Percentiles rank a stretch among this genome's conserved stretches.
These are phyloP conservation scores for Cardamine resedifolia DNA, from an alignment of 345 rosid genomes.

Conservation along the genomic window DNA sequence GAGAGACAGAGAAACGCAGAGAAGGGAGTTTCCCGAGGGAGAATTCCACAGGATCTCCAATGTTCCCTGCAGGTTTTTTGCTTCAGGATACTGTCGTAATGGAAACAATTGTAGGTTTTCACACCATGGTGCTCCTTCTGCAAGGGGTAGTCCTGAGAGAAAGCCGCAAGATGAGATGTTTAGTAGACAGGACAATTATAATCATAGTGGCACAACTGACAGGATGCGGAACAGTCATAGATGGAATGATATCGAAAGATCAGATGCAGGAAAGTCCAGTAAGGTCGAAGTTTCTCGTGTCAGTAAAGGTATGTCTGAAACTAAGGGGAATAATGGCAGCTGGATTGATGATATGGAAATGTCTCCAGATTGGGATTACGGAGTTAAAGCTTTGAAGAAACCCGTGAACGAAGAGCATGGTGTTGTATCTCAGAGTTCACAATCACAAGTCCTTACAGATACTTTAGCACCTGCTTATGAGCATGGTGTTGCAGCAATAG, in stretches of 20 bases:
- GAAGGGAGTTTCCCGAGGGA: constrained; percentile 47
- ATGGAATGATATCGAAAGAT: constrained; percentile 37
- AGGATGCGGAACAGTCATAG: constrained; percentile 46
- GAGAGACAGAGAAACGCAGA: constrained; percentile 51
- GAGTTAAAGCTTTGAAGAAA: constrained; percentile 44
- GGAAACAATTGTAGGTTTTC: constrained; percentile 80
- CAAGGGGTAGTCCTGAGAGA: constrained; percentile 53
- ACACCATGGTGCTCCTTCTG: constrained; percentile 47
- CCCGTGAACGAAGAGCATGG: constrained; percentile 38
- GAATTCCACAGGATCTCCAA: constrained; percentile 49
- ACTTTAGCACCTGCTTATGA: constrained; percentile 26
- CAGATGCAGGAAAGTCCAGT: constrained; percentile 41
- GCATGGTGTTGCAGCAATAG: constrained; percentile 27
- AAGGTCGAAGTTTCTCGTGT: constrained; percentile 35
- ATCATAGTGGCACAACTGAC: constrained; percentile 41
- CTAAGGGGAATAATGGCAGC: constrained; percentile 44
- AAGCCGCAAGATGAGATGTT: constrained; percentile 47
- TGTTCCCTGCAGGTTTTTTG: constrained; percentile 78
- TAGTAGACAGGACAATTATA: constrained; percentile 32
- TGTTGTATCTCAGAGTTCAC: constrained; percentile 35
- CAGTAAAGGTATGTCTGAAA: constrained; percentile 33
- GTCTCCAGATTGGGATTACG: constrained; percentile 84
- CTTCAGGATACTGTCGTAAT: constrained; percentile 78
- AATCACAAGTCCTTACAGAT: constrained; percentile 27
- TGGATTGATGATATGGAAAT: constrained; percentile 69